Evolutionary conservation across 768 basidiomycete species (phyloP), one percentile per base, ranked within the genome.

Genomic region (Cystobasidiopsis lactophilus): DNA sequence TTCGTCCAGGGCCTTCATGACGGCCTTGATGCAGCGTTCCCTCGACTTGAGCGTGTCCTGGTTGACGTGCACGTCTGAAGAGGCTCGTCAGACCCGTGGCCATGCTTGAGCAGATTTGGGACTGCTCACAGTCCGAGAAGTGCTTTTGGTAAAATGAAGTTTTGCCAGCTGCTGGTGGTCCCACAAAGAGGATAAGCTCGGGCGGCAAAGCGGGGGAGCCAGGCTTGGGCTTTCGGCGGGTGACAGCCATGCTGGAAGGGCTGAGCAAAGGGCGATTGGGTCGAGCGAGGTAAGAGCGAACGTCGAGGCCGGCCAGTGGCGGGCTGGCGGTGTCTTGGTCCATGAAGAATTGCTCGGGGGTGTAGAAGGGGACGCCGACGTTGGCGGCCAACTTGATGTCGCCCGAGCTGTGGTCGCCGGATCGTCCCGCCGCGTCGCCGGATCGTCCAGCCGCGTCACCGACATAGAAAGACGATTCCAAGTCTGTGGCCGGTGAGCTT

Each of bases 31-130:
- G 60, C 89, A 93, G 59, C 77, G 83, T 10, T 75, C 68, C 40
- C 82, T 73, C n/a, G 77, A 77, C 48, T 75, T 75, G 14, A 95
- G 66, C 2, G 69, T 76, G 63, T 91, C 85, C 66, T 91, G 86
- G 62, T 91, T 91, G 56, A 96, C 72, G 58, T 89, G 84, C 1
- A 72, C 66, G 65, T 95, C 93, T 14, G 33, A 7, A 35, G 16
- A 35, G 33, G 33, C 33, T 35, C 33, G 33, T 16, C 7, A 35
- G 33, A 35, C 33, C 9, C 16, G 16, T 16, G 33, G n/a, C n/a
- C n/a, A n/a, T n/a, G n/a, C n/a, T n/a, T n/a, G n/a, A n/a, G n/a
- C n/a, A n/a, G n/a, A n/a, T n/a, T n/a, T n/a, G n/a, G n/a, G n/a
- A n/a, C n/a, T n/a, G n/a, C n/a, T n/a, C 68, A 0, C 77, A 70